Evolutionary conservation across 805 yeast genomes (phyloP).

Genomic region (Ogataea methanolica): DNA sequence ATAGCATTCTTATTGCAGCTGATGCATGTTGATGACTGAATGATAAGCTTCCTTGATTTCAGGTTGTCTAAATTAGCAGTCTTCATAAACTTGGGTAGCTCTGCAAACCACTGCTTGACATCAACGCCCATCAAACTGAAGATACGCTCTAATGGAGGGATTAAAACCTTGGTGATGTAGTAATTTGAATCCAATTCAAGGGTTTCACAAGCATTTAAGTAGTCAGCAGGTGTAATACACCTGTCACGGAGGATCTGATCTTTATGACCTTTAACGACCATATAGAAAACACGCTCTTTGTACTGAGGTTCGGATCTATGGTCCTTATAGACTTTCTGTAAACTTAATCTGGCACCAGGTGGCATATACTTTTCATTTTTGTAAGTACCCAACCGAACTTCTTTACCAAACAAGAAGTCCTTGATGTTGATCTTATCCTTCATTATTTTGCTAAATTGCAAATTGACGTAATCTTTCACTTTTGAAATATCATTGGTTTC

Average conservation of each 20-base stretch:
- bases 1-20: conserved; percentile 17
- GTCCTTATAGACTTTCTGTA: conserved; percentile 57
- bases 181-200: conserved; percentile 72
- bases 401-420: conserved; percentile 90
- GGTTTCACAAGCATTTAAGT: conserved; percentile 36
- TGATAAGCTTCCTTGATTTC: conserved; percentile 13
- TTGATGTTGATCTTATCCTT: conserved; percentile 61
- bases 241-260: conserved; percentile 70
- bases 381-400: conserved; percentile 80
- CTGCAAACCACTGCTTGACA: conserved; percentile 68
- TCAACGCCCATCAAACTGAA: conserved; percentile 82
- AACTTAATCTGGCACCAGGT: conserved; percentile 87
- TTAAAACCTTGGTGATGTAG: conserved; percentile 74
- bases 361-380: conserved; percentile 71
- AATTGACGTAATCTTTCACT: conserved; percentile 60
- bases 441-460: conserved; percentile 64
- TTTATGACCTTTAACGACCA: conserved; percentile 55
- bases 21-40: conserved; percentile 27
- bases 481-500: conserved; percentile 65
- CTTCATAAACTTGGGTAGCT: conserved; percentile 45
- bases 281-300: conserved; percentile 81
- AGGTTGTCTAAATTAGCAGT: conserved; percentile 10
- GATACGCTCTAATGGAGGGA: conserved; percentile 86
- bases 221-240: conserved; percentile 73
- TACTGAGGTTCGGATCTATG: conserved; percentile 80